Percentiles rank a stretch among this genome's conserved stretches.
Evolutionary conservation across 78 protist genomes (phyloP).

Genomic region (Chrysochromulina parva): DNA sequence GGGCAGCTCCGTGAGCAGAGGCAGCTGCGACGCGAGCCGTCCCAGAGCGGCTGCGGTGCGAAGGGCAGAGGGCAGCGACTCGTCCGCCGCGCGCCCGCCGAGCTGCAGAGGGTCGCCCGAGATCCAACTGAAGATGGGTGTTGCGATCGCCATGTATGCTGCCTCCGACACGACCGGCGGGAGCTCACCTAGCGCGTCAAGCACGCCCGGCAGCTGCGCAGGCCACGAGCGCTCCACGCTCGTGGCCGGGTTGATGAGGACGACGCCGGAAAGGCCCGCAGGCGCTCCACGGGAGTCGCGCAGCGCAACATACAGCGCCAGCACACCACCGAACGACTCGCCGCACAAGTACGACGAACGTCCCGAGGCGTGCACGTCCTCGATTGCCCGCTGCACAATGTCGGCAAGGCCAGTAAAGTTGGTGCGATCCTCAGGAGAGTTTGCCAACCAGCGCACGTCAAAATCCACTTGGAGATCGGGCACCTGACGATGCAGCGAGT

Average conservation of each 20-base stretch:
- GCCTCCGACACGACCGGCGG: not conserved
- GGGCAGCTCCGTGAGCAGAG: not conserved
- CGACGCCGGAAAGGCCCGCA: not conserved
- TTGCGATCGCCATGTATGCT: not conserved
- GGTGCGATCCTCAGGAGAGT: not conserved
- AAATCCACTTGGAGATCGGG: not conserved
- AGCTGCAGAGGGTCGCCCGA: not conserved
- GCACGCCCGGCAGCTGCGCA: not conserved
- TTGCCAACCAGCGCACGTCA: not conserved
- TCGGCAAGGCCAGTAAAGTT: not conserved
- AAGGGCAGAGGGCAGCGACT: not conserved
- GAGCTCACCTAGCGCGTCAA: not conserved
- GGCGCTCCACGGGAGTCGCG: too few species aligned
- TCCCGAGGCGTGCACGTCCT: not conserved
- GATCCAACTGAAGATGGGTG: not conserved
- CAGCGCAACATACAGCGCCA: not conserved
- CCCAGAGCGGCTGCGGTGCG: not conserved
- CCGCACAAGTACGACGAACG: not conserved
- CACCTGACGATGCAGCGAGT: not conserved
- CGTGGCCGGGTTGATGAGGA: conserved; percentile 24
- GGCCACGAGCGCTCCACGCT: not conserved
- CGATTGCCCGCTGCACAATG: not conserved
- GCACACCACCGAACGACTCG: conserved; percentile 1
- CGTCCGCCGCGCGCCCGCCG: not conserved
- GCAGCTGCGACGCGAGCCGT: not conserved